Evolutionary conservation across 441 rosid genomes (phyloP), one percentile per base, ranked within the genome.

Genomic region (Croton setiger): DNA sequence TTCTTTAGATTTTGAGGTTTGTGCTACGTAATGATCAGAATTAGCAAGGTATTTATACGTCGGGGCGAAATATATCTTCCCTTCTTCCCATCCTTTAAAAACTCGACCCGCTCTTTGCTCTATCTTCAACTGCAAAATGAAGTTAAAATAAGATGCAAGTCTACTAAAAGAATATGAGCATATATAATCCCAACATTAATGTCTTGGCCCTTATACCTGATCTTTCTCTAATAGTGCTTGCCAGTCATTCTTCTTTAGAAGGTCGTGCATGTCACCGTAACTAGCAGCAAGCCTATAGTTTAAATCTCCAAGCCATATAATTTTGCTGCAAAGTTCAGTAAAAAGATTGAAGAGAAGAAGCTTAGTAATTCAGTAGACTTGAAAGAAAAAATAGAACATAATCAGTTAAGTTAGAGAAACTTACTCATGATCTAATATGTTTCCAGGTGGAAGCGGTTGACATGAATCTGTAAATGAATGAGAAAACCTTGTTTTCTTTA

Each of bases 271-370:
- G 74, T 85, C 86, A 15, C 72, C 41, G 2, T 67, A 63, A 10
- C 82, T 74, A 5, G 83, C 75, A 10, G 83, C 93, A 17, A 95
- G 83, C 49, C 99, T 88, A 70, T 95, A 95, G 72, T 95, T 95
- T 82, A 95, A 80, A 78, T 95, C 99, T 15, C 99, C 99, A 3
- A 95, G 91, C 99, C 99, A 95, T 55, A 95, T 74, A 15, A 92
- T 70, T 76, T 88, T 83, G 82, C 99, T 94, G 84, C 1, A 27
- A 27, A 75, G 72, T 65, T 23, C n/a, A 43, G 48, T 7, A 52
- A 9, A 45, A 15, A 1, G 2, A 35, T 5, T 7, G 41, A 33
- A 52, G 3, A 20, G 6, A 53, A 55, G 18, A 53, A 55, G 18
- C 4, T 23, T 21, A 39, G 20, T 5, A 44, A 62, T 60, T 9